These are phyloP conservation scores for Hemerocallis citrina DNA, from an alignment of 106 monocot species.

Conservation along the genomic window DNA sequence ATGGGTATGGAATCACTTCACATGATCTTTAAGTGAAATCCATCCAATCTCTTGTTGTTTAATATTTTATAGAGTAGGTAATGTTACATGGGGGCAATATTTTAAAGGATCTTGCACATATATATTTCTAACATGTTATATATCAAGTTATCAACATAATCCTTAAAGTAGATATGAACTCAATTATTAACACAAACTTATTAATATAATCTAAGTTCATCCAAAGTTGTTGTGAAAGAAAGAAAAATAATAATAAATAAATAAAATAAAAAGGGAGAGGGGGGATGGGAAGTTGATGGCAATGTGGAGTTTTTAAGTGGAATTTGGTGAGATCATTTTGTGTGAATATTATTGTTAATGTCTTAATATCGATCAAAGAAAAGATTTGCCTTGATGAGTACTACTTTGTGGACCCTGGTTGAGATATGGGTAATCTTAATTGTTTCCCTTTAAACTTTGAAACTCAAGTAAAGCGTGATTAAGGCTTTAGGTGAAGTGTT, in stretches of 20 bases:
- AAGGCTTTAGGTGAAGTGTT: neutral
- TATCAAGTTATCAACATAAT: slow-evolving; percentile 20
- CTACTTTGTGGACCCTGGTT: slow-evolving; percentile 18
- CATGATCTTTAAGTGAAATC: neutral
- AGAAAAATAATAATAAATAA: too few species aligned
- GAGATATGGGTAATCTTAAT: slow-evolving; percentile 23
- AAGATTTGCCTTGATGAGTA: slow-evolving; percentile 11
- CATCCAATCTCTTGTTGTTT: slow-evolving; percentile 1
- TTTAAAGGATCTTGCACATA: neutral
- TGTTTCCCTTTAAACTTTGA: slow-evolving; percentile 12
- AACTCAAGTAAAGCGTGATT: slow-evolving; percentile 9
- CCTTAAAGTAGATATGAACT: slow-evolving; percentile 19
- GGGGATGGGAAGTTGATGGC: too few species aligned
- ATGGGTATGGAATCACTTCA: neutral
- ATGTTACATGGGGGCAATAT: neutral
- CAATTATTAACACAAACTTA: slow-evolving; percentile 8
- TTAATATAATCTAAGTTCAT: slow-evolving; percentile 4
- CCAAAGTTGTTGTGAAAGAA: slow-evolving; percentile 5
- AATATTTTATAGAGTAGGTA: neutral
- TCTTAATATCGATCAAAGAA: slow-evolving; percentile 15
- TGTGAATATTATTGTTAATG: slow-evolving; percentile 7
- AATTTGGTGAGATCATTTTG: slow-evolving; percentile 12
- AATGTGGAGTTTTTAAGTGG: slow-evolving; percentile 1
- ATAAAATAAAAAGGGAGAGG: too few species aligned
- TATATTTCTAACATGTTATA: slow-evolving; percentile 13